Evolutionary conservation across 768 basidiomycete species (phyloP).

Genomic region (Leccinellum albellum): DNA sequence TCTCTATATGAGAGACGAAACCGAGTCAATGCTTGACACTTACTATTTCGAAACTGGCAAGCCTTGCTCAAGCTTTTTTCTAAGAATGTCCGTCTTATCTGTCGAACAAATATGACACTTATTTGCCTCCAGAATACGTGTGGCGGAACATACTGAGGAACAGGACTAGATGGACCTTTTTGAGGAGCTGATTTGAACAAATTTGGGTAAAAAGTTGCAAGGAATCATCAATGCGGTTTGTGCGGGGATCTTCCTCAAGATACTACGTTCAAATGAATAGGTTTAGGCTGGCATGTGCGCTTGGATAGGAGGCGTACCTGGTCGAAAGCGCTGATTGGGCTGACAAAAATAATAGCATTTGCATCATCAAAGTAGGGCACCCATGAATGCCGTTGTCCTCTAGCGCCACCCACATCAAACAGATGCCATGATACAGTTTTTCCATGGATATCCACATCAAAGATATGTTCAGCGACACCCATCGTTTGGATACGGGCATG

Average conservation of each 20-base stretch:
- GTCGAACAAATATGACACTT: background rate
- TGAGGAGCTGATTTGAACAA: constrained; percentile 75
- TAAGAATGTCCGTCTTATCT: constrained; percentile 81
- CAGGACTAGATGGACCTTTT: constrained; percentile 58
- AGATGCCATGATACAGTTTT: constrained; percentile 73
- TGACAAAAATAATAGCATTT: constrained; percentile 77
- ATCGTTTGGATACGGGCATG: constrained; percentile 90
- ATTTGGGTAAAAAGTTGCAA: constrained; percentile 85
- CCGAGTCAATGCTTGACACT: constrained; percentile 20
- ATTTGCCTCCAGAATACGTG: background rate
- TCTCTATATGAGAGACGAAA: constrained; percentile 7
- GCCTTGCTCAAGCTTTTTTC: constrained; percentile 65
- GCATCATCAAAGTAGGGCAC: constrained; percentile 66
- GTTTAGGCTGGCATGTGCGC: background rate
- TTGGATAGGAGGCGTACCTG: constrained; percentile 41
- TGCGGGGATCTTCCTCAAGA: constrained; percentile 80
- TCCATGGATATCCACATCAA: constrained; percentile 77
- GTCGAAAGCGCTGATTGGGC: constrained; percentile 76
- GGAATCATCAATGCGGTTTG: constrained; percentile 84
- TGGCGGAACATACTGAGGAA: constrained; percentile 48
- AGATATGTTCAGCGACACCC: constrained; percentile 81
- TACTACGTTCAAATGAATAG: constrained; percentile 44
- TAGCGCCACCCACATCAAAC: constrained; percentile 68
- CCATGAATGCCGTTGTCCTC: constrained; percentile 74
- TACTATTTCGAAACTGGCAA: constrained; percentile 78